Base-by-base conservation (phyloP, 148 eudicot species). In the Limonium bicolor region DNA sequence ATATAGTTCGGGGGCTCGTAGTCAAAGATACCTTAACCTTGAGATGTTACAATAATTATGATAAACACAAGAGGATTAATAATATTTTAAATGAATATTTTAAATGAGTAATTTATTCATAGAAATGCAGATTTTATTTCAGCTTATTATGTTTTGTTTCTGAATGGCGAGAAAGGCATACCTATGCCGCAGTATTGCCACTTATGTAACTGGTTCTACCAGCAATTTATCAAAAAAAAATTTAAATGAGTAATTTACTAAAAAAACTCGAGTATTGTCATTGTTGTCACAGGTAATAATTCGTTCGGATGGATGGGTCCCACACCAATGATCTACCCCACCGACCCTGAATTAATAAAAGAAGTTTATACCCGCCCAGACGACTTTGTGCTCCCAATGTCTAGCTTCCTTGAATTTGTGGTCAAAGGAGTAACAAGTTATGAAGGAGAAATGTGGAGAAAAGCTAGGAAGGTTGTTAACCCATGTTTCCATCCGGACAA, bases 401-500 rank as follows among this genome's bases (percentile, higher is more conserved):
- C 10, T 5, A 12, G 22, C 4, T 5, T 39, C 10, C 12, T 39
- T 12, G 22, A 18, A 19, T 2, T 6, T 12, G 12, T 39, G 9
- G 22, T 39, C 8, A 22, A 22, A 39, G 43, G 43, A 5, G 3
- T 39, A 19, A 25, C 24, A 39, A 39, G n/a, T 18, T 2, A 18
- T 5, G 21, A 39, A 4, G 43, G 43, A 20, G 13, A 39, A 3
- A 1, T 18, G 21, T 39, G 43, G 43, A 25, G 23, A 13, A 19
- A 19, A 14, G 23, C 2, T 7, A 39, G 43, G 12, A 39, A 19
- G 21, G 5, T 39, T 22, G 5, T 39, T 14, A 39, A 39, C 22
- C 43, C 43, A 18, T 12, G 23, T 39, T 39, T 39, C 25, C 43
- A 39, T 39, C 7, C 21, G 24, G 43, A 39, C n/a, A 39, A 39